Conservation (phyloP, 768 basidiomycete genomes). For the Trametes meyenii region DNA sequence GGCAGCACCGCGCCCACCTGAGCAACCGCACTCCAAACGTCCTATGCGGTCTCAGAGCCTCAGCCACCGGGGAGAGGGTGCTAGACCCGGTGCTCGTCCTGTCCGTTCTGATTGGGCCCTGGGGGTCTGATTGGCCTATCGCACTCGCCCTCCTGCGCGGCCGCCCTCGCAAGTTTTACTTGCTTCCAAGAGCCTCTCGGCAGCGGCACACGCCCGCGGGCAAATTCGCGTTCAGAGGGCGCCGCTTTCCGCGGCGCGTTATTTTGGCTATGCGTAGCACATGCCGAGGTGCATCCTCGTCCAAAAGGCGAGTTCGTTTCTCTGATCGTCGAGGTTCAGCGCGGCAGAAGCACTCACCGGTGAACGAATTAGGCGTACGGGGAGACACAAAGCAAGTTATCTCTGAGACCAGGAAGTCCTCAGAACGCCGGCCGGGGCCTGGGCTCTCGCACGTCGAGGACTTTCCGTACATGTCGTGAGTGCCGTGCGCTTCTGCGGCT, state of each 20-base stretch:
- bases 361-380: neutral
- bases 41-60: constrained; percentile 2
- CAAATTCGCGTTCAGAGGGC: neutral
- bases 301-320: neutral
- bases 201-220: neutral
- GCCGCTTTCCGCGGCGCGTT: neutral
- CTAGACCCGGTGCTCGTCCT: constrained; percentile 1
- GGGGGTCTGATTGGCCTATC: constrained; percentile 6
- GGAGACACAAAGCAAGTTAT: constrained; percentile 4
- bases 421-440: constrained; percentile 1
- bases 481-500: constrained; percentile 1
- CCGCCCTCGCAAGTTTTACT: neutral
- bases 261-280: constrained; percentile 1
- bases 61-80: neutral
- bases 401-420: constrained; percentile 2
- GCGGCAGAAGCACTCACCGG: neutral
- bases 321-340: constrained; percentile 6
- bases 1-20: constrained; percentile 3
- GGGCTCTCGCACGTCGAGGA: constrained; percentile 3
- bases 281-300: neutral
- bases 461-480: neutral
- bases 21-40: constrained; percentile 10
- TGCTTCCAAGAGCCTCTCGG: neutral
- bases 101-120: constrained; percentile 5
- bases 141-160: neutral